Conservation (phyloP, 805 yeast genomes). For the Teunomyces stri region DNA sequence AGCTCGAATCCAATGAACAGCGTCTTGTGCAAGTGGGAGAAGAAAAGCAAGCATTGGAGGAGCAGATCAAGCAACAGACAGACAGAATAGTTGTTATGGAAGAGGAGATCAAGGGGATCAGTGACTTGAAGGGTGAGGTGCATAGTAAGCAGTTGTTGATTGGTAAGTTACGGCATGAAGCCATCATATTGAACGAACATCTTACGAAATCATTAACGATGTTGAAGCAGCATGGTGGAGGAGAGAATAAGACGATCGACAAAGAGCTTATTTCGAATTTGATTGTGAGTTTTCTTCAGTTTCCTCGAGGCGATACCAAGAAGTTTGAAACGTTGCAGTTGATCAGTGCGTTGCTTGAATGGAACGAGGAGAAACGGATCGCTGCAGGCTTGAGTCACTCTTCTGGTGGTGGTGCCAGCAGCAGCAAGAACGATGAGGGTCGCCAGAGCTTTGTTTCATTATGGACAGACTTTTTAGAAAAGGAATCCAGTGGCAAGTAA, state of each 20-base stretch:
- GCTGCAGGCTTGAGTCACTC: conserved; percentile 67
- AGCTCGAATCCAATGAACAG: conserved; percentile 13
- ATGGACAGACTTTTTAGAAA: conserved; percentile 80
- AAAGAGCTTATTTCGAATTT: conserved; percentile 86
- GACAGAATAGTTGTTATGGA: conserved; percentile 10
- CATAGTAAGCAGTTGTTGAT: conserved; percentile 65
- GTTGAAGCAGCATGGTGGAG: conserved; percentile 72
- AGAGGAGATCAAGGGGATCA: conserved; percentile 25
- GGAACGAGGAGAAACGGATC: conserved; percentile 80
- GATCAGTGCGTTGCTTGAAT: conserved; percentile 75
- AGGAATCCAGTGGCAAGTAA: conserved; percentile 48
- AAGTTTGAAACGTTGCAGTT: conserved; percentile 89
- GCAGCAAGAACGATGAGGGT: conserved; percentile 18
- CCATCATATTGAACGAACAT: conserved; percentile 90
- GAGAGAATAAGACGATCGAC: conserved; percentile 71
- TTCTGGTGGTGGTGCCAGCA: conserved; percentile 12
- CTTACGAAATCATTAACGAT: conserved; percentile 87
- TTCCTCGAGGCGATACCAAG: conserved; percentile 92
- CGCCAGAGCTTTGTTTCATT: conserved; percentile 63
- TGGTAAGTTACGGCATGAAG: conserved; percentile 93
- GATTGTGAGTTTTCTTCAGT: conserved; percentile 75
- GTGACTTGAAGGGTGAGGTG: conserved; percentile 57
- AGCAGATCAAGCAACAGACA: conserved; percentile 18
- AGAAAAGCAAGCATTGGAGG: conserved; percentile 25
- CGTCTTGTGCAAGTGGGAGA: not conserved